Evolutionary conservation across 768 basidiomycete species (phyloP).

Genomic region (Psilocybe tampanensis): DNA sequence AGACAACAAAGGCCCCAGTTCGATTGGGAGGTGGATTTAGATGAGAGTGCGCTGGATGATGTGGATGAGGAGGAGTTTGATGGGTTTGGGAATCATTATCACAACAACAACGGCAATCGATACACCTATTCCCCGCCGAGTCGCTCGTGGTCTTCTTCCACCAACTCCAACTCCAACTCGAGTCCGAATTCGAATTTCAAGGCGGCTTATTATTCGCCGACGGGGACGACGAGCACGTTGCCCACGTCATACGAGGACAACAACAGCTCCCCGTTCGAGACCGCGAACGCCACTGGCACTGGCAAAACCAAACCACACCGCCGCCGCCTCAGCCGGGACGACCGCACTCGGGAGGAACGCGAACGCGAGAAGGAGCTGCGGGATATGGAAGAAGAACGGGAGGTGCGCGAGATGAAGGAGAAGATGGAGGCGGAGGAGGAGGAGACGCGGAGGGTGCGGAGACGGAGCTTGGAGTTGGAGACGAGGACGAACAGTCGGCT

Average conservation of each 20-base stretch:
- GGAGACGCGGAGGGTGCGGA: not conserved
- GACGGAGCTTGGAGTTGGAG: not conserved
- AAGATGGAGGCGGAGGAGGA: constrained; percentile 3
- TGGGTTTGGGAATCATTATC: too few species aligned
- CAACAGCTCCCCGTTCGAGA: too few species aligned
- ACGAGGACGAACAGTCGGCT: not conserved
- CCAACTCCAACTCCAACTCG: not conserved
- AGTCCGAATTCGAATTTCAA: too few species aligned
- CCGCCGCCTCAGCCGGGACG: constrained; percentile 13
- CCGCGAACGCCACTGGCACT: too few species aligned
- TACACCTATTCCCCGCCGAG: not conserved
- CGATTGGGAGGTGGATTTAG: constrained; percentile 23
- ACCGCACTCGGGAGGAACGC: constrained; percentile 1
- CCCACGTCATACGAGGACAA: constrained; percentile 30
- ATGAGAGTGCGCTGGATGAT: constrained; percentile 29
- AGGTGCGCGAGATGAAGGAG: constrained; percentile 4
- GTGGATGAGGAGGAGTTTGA: constrained; percentile 26
- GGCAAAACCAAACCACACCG: constrained; percentile 21
- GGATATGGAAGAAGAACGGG: constrained; percentile 6
- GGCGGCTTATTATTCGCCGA: constrained; percentile 16
- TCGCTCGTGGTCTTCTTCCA: not conserved
- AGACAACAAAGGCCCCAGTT: constrained; percentile 17
- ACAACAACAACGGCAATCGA: constrained; percentile 2
- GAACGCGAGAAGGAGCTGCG: constrained; percentile 1
- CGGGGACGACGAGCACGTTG: constrained; percentile 21